Evolutionary conservation across 306 rosid genomes (phyloP), one percentile per base, ranked within the genome.

Genomic region (Senna siamea): DNA sequence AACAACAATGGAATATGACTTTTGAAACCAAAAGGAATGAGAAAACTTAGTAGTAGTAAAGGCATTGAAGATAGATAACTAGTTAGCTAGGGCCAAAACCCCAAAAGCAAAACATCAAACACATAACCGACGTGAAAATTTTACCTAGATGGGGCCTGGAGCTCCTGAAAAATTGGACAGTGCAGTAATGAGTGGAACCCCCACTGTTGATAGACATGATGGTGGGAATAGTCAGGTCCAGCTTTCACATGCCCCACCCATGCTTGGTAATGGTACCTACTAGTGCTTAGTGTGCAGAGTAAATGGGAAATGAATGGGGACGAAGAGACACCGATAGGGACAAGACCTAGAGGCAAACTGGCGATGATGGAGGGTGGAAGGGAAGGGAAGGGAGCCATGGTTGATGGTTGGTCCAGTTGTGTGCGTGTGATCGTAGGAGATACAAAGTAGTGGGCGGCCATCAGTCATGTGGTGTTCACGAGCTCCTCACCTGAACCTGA

Each of bases 291-390:
- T 58, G 47, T 69, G 67, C 35, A 54, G 81, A 73, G 78, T 50
- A 18, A 37, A 62, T 37, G 48, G 50, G 68, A 44, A 19, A 62
- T 62, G 83, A 77, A 74, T 74, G 72, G 69, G 81, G 69, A 47
- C 73, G 38, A 80, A 78, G 83, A 76, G 83, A 91, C 97, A 89
- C 1, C 2, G 92, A 89, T 35, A 64, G 75, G 79, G 94, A 91
- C 92, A 77, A 63, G 68, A 76, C 87, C 72, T 66, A 40, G 62
- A 54, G 63, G 76, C 79, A 80, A 78, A 77, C 76, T 37, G 87
- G 85, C 79, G 84, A 63, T 85, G 44, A 76, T 56, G 38, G 62
- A 12, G 3, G 38, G 18, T 4, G 32, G 15, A 1, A 41, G 47
- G 44, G 6, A 41, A 64, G 76, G 60, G 41, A 43, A 69, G 57